Evolutionary conservation across 129 eudicot genomes (phyloP).

Genomic region (Silybum marianum): DNA sequence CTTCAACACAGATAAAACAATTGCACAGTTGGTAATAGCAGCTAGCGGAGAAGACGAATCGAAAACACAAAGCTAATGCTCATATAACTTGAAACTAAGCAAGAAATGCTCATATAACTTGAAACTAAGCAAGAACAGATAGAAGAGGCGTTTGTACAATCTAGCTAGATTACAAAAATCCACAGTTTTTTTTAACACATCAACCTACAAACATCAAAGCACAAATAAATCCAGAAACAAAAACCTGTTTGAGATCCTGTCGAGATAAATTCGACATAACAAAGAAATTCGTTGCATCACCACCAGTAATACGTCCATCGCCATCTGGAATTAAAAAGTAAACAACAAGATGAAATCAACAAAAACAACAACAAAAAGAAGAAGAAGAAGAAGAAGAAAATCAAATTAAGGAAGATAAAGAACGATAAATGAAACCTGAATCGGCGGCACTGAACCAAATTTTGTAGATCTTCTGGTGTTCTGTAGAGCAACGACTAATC

Average conservation of each 20-base stretch:
- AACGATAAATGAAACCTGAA: slow-evolving; percentile 52
- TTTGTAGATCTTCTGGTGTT: slow-evolving; percentile 79
- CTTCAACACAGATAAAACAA: slow-evolving; percentile 4
- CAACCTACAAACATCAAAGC: not conserved
- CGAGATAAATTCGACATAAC: slow-evolving; percentile 74
- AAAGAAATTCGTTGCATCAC: slow-evolving; percentile 82
- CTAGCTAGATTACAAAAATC: not conserved
- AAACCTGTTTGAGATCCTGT: slow-evolving; percentile 86
- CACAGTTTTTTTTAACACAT: not conserved
- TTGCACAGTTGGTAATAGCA: not conserved
- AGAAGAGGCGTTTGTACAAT: not conserved
- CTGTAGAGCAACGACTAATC: slow-evolving; percentile 74
- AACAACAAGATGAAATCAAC: not conserved
- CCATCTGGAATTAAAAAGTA: slow-evolving; percentile 48
- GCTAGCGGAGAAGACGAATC: not conserved
- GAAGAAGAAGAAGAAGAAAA: not conserved
- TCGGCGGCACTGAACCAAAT: slow-evolving; percentile 86
- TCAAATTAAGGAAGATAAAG: not conserved
- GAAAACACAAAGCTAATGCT: not conserved
- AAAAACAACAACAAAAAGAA: not conserved
- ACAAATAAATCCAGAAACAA: not conserved
- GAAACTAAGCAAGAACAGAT: slow-evolving; percentile 10
- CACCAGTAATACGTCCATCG: slow-evolving; percentile 91
- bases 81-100: slow-evolving; percentile 8
- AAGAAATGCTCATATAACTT: not conserved